Conservation (phyloP, 768 basidiomycete genomes). For the Agaricus blazei region DNA sequence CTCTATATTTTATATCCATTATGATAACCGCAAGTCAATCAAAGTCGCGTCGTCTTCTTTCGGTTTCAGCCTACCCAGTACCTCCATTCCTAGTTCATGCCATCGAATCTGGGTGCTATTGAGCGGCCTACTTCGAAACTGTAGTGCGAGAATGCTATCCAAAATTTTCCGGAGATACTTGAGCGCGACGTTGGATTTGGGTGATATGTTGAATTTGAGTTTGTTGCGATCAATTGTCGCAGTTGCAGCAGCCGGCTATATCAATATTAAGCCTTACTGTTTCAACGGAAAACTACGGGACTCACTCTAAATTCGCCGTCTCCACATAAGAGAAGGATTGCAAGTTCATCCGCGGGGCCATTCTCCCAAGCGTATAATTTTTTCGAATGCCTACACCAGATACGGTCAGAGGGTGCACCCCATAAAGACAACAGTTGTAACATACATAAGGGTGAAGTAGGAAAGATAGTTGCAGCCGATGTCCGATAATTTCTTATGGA, state of each 20-base stretch:
- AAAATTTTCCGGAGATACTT: constrained; percentile 73
- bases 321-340: constrained; percentile 81
- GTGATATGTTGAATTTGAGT: constrained; percentile 62
- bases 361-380: constrained; percentile 93
- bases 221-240: constrained; percentile 75
- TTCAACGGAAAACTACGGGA: no score
- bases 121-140: constrained; percentile 60
- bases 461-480: constrained; percentile 70
- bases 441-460: constrained; percentile 86
- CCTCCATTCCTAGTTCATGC: constrained; percentile 66
- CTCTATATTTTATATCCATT: background rate
- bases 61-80: constrained; percentile 50
- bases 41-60: constrained; percentile 22
- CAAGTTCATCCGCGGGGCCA: constrained; percentile 79
- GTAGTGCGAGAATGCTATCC: constrained; percentile 50
- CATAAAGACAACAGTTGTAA: background rate
- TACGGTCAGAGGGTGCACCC: background rate
- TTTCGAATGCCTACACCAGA: constrained; percentile 75
- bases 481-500: constrained; percentile 59
- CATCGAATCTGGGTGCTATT: constrained; percentile 57
- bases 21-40: constrained; percentile 10
- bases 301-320: constrained; percentile 81
- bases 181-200: constrained; percentile 74
- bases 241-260: constrained; percentile 66
- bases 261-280: background rate